phyloP scores from a whole-genome alignment of 2,329 filamentous ascomycete genomes.

The Aspergillus puulaauensis region DNA sequence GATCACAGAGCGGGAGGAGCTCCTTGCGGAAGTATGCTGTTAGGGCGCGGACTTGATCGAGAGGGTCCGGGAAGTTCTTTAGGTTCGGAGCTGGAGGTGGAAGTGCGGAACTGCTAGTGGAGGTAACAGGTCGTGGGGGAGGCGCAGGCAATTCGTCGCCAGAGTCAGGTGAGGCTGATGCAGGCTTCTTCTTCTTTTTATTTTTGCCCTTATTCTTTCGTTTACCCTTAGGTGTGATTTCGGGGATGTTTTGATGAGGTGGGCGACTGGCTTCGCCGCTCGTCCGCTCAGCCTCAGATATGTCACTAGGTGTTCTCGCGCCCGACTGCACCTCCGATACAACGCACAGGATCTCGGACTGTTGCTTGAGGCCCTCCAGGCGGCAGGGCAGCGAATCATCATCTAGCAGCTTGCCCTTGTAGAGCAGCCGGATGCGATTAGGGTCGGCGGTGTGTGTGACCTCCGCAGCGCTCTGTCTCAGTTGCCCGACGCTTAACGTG shows the following conservation, averaged over 20 bases:
- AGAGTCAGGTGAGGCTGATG: constrained; percentile 11
- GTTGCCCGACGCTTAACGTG: constrained; percentile 40
- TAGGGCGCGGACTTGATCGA: constrained; percentile 41
- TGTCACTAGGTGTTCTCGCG: constrained; percentile 31
- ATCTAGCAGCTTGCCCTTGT: constrained; percentile 48
- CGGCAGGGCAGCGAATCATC: constrained; percentile 41
- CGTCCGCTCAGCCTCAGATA: constrained; percentile 25
- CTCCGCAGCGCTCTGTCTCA: constrained; percentile 41
- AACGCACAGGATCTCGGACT: constrained; percentile 48
- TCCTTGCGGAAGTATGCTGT: constrained; percentile 35
- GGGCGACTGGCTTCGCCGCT: constrained; percentile 17
- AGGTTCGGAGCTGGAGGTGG: constrained; percentile 37
- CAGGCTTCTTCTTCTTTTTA: constrained; percentile 25
- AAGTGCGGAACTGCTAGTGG: constrained; percentile 13
- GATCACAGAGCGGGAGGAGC: constrained; percentile 39
- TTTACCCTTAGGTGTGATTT: constrained; percentile 21
- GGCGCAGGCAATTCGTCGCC: constrained; percentile 15
- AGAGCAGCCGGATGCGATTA: constrained; percentile 44
- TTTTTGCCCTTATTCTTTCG: constrained; percentile 28
- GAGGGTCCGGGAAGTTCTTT: constrained; percentile 29
- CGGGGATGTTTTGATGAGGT: constrained; percentile 19
- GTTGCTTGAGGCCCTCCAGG: constrained; percentile 48
- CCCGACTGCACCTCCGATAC: constrained; percentile 40
- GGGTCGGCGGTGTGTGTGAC: constrained; percentile 36
- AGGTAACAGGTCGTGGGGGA: constrained; percentile 18